Evolutionary conservation across 1,284 basidiomycete species (phyloP).

Genomic region (Wallemia hederae): DNA sequence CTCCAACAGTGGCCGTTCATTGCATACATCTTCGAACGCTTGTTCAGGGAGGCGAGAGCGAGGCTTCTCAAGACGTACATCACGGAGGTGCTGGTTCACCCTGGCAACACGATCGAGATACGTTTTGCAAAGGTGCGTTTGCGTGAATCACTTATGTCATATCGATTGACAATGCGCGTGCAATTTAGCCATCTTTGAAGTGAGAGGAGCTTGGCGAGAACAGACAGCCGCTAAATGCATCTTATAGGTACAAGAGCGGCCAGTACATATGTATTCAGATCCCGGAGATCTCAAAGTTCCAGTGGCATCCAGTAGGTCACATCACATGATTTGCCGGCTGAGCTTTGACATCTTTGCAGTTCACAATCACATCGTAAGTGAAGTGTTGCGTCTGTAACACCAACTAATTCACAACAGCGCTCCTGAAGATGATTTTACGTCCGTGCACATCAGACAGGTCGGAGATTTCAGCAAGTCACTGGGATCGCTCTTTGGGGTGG

Average conservation of each 20-base stretch:
- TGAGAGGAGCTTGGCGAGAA: background rate
- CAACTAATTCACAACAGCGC: constrained; percentile 16
- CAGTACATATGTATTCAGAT: constrained; percentile 74
- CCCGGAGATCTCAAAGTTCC: constrained; percentile 45
- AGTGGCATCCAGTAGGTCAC: constrained; percentile 56
- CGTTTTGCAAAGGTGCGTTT: background rate
- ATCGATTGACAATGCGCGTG: background rate
- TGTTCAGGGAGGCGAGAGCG: constrained; percentile 47
- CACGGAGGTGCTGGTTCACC: constrained; percentile 48
- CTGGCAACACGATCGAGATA: constrained; percentile 28
- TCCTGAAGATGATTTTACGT: constrained; percentile 64
- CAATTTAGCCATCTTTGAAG: constrained; percentile 1
- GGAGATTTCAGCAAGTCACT: constrained; percentile 59
- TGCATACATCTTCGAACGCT: constrained; percentile 45
- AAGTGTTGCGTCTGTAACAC: background rate
- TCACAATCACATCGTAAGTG: constrained; percentile 47
- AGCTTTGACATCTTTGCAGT: constrained; percentile 20
- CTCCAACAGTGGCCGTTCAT: background rate
- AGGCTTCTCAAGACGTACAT: constrained; percentile 38
- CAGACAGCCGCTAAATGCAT: constrained; percentile 25
- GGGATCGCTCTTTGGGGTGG: constrained; percentile 47
- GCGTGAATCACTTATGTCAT: background rate
- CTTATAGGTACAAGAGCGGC: constrained; percentile 64
- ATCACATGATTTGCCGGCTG: constrained; percentile 3
- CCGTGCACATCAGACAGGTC: constrained; percentile 64